A percentile compares a stretch with the other conserved stretches of the same genome.
phyloP scores from a whole-genome alignment of 2,329 filamentous ascomycete genomes.

The Sporothrix sp. region DNA sequence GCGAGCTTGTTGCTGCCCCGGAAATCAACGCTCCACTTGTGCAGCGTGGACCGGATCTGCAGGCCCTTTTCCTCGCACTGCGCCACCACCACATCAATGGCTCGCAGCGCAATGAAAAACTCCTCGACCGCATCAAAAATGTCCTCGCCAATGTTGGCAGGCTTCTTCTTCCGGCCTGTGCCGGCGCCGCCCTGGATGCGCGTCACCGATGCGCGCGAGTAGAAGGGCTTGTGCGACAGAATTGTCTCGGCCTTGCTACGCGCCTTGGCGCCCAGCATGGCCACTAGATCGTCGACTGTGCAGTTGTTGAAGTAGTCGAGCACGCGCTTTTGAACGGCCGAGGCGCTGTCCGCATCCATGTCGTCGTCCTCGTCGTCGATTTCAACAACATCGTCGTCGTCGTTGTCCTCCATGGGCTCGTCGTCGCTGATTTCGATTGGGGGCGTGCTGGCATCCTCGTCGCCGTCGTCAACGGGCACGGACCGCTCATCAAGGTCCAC shows the following conservation, averaged over 20 bases:
- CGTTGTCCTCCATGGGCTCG: conserved; percentile 15
- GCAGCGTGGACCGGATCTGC: conserved; percentile 36
- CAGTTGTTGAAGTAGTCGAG: conserved; percentile 78
- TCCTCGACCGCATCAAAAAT: conserved; percentile 47
- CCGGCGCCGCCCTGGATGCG: conserved; percentile 42
- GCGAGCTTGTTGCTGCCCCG: conserved; percentile 34
- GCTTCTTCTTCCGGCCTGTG: conserved; percentile 32
- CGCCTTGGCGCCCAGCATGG: conserved; percentile 63
- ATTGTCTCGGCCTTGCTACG: conserved; percentile 60
- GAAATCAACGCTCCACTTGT: conserved; percentile 39
- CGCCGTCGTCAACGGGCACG: conserved; percentile 17
- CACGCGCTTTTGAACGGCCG: conserved; percentile 34
- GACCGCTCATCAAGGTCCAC: conserved; percentile 24
- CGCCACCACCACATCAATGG: conserved; percentile 71
- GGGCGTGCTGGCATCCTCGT: conserved; percentile 2
- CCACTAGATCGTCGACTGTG: conserved; percentile 63
- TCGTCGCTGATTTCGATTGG: conserved; percentile 24
- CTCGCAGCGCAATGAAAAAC: conserved; percentile 71
- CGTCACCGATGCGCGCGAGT: conserved; percentile 53
- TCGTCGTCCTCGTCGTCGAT: conserved; percentile 19
- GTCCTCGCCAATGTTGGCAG: conserved; percentile 42
- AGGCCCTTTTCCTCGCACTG: conserved; percentile 66
- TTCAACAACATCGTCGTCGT: conserved; percentile 25
- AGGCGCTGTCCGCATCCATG: conserved; percentile 22
- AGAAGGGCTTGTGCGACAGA: conserved; percentile 66